Base-by-base conservation (phyloP, 169 alveolate genomes). In the Perkinsus marinus region DNA sequence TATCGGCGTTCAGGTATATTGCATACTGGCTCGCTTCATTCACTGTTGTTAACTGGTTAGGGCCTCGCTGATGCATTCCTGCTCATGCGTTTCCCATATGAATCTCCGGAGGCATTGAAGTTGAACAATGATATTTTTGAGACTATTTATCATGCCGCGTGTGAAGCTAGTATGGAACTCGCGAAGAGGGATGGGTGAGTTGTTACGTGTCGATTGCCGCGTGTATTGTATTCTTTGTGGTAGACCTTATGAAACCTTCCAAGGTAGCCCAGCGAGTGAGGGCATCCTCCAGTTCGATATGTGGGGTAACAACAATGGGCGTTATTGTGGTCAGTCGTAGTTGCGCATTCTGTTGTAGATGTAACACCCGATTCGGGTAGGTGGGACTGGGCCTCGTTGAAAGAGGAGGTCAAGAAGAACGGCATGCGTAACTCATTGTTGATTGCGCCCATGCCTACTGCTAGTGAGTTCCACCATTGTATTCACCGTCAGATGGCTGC, bases 361-460 rank as follows among this genome's bases (percentile, higher is more conserved):
- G 79, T 57, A 7, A 57, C 5, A 9, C 90, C 90, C 0, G 43
- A 79, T 79, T 79, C 95, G 19, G 92, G 94, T 34, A 93, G 95
- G 68, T 98, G 98, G 95, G 98, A 99, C 92, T 99, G 99, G 99
- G 98, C 96, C 47, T 93, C 90, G 7, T 95, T 99, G 39, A 97
- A 98, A 95, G 94, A 92, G n/a, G 96, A 96, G 43, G 97, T 99
- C 39, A 94, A 94, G 68, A 93, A 95, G 90, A 94, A 96, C 94
- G 99, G 99, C n/a, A 94, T 98, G 91, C 95, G 99, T 47, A 99
- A 99, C 95, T 98, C 99, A 10, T 96, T 99, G 22, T 94, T 99
- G 47, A 93, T 98, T 43, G 99, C 99, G 7, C 99, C 99, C 39
- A 99, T 99, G 99, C 99, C 99, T 0, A 99, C 99, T 16, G 99